phyloP scores from a whole-genome alignment of 352 stramenopile genomes.

The Globisporangium ultimum region DNA sequence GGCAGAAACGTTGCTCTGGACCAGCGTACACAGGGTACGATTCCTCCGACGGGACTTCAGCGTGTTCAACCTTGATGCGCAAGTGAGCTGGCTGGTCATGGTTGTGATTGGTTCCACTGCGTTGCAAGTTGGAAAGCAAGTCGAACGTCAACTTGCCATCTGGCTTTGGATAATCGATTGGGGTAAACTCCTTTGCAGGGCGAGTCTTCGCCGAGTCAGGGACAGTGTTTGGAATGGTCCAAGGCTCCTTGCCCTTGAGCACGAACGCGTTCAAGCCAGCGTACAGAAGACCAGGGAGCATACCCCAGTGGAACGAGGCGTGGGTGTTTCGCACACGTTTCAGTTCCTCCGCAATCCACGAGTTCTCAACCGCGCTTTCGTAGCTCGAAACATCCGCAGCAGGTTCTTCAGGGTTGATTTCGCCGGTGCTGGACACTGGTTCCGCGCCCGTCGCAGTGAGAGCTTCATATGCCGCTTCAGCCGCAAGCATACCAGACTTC shows the following conservation, averaged over 20 bases:
- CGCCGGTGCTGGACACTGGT: constrained; percentile 59
- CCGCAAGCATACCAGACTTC: constrained; percentile 97
- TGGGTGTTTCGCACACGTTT: constrained; percentile 97
- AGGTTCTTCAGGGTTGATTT: constrained; percentile 71
- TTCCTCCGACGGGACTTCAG: constrained; percentile 83
- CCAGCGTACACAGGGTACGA: constrained; percentile 93
- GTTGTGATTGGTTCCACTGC: constrained; percentile 97
- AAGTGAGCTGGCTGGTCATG: constrained; percentile 98
- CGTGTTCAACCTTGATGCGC: constrained; percentile 91
- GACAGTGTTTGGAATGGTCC: constrained; percentile 89
- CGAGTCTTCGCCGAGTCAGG: constrained; percentile 92
- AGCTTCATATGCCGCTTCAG: constrained; percentile 93
- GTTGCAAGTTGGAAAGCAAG: constrained; percentile 97
- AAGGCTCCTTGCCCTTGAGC: constrained; percentile 94
- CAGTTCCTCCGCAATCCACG: constrained; percentile 97
- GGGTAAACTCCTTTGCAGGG: constrained; percentile 84
- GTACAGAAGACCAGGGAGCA: constrained; percentile 92
- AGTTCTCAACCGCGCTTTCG: constrained; percentile 85
- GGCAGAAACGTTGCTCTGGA: constrained; percentile 98
- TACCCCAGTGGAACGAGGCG: constrained; percentile 95
- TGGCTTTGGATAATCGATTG: constrained; percentile 96
- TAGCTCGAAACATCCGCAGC: constrained; percentile 82
- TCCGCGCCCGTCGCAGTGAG: constrained; percentile 50
- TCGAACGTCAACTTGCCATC: constrained; percentile 98
- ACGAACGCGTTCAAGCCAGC: constrained; percentile 93